Evolutionary conservation across 2,329 filamentous ascomycete genomes (phyloP), one percentile per base, ranked within the genome.

Genomic region (Colletotrichum sp.): DNA sequence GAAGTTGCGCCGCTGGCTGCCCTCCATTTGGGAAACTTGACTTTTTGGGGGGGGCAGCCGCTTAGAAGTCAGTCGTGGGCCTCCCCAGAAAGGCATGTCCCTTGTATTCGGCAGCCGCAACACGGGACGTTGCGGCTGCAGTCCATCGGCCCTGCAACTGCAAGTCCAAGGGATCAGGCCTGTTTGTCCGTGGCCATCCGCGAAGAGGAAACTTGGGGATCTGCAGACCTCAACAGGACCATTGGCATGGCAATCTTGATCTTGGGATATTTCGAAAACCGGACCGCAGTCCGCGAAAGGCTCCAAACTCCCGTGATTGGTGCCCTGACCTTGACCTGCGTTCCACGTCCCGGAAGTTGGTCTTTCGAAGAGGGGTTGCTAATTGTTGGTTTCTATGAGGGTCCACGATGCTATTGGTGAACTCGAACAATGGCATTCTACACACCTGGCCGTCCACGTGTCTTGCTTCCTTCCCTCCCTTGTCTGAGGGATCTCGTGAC

Each of bases 51-150:
- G 65, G 61, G 61, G 38, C 61, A 43, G 68, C 71, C 29, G 36
- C 61, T 73, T 61, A 62, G 51, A 27, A 27, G 29, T 31, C 8
- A 31, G 29, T 59, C 54, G 24, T 70, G 54, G 71, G n/a, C 59
- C 54, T 66, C 18, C 21, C 66, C 58, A 66, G 59, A 54, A 36
- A 55, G 70, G 70, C 61, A 70, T 70, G 70, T 70, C 70, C 66
- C 67, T 70, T 74, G 68, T 67, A 64, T 71, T 33, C 24, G 65
- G 67, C 69, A 38, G 69, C 65, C 47, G 8, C 47, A 62, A n/a
- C 51, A 63, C 47, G 18, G 61, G 61, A 64, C 21, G 43, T 29
- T 38, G 31, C 54, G 65, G 31, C 33, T 58, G 65, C 24, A 43
- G 21, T 59, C 24, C 24, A 27, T 27, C 24, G 36, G 55, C 27